Base-by-base conservation (phyloP, 805 yeast genomes). In the Tetrapisispora taiwanensis region DNA sequence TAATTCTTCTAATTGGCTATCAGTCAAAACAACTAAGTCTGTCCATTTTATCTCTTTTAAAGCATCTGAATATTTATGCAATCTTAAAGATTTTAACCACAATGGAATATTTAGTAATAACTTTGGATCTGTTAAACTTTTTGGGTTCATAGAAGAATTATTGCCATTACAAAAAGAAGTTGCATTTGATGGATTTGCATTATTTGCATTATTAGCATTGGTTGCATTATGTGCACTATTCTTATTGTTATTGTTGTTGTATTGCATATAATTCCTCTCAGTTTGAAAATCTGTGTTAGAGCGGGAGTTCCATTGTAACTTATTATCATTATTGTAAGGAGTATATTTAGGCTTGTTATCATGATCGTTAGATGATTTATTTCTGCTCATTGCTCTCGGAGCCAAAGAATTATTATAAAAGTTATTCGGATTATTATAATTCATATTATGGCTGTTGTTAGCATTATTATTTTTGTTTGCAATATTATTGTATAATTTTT, bases 51-150 rank as follows among this genome's bases (percentile, higher is more conserved):
- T 70, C 48, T 78, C 79, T 54, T 81, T 77, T 50, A 92, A 71
- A 46, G 84, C 83, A 30, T 80, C 88, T 1, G 97, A 89, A 67
- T 92, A 92, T 65, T 92, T 92, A 71, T 92, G 99, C 56, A 92
- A 72, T 51, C 99, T 71, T 48, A 90, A 69, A 12, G 88, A 73
- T 62, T 94, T 82, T 62, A 92, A 72, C 98, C 98, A 92, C 9
- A 83, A 81, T 2, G 97, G 95, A 40, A 92, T 78, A 59, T 92
- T 90, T 47, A 70, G 67, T 54, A 92, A 69, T 48, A 79, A 65
- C 48, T 75, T 75, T 36, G 67, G 68, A 39, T 71, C 75, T 3
- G 79, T 71, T 49, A 77, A 67, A 47, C 73, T 77, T 39, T 68
- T 68, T 6, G 77, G 71, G 46, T 74, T 72, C 58, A 71, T 67